Evolutionary conservation across 2,329 filamentous ascomycete species (phyloP), one percentile per base, ranked within the genome.

Genomic region (Pseudopyrenochaeta lycopersici): DNA sequence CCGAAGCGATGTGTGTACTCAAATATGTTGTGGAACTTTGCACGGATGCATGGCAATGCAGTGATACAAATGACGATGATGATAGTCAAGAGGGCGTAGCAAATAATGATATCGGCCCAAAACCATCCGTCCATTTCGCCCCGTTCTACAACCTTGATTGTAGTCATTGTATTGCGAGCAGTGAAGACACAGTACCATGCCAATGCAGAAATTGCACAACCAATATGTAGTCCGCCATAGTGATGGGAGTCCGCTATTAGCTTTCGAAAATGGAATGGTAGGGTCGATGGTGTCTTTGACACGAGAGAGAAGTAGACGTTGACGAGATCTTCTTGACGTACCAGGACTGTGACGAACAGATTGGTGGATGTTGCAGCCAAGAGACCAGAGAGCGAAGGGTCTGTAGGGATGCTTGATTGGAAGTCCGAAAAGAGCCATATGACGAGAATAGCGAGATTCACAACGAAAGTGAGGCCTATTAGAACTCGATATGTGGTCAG

Each of bases 101-200:
- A 58, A 0, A 56, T 62, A 20, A 45, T 6, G 6, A 68, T 55
- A 30, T 67, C 56, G 0, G 54, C 41, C 49, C 67, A 64, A 12
- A 73, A 48, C 27, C 55, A 49, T 14, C 39, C 63, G 0, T 61
- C 63, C 9, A 69, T 51, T 2, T 44, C 46, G n/a, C 43, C 46
- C 1, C 49, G 23, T 1, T 56, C 35, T 9, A 58, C 33, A 54
- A 66, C 71, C 14, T 67, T 58, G 14, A 52, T 46, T 1, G 72
- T 23, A 23, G 11, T 2, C 7, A 39, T 14, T 23, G 36, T 67
- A 29, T 76, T 52, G 14, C 76, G 49, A 4, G 65, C 64, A 2
- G 73, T 67, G 53, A 81, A 77, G 40, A 75, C 54, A n/a, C 77
- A 65, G 62, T 79, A 82, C 81, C 81, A 83, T 15, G 69, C 39